Base-by-base conservation (phyloP, 2,329 filamentous ascomycete species). In the Colletotrichum destructivum region DNA sequence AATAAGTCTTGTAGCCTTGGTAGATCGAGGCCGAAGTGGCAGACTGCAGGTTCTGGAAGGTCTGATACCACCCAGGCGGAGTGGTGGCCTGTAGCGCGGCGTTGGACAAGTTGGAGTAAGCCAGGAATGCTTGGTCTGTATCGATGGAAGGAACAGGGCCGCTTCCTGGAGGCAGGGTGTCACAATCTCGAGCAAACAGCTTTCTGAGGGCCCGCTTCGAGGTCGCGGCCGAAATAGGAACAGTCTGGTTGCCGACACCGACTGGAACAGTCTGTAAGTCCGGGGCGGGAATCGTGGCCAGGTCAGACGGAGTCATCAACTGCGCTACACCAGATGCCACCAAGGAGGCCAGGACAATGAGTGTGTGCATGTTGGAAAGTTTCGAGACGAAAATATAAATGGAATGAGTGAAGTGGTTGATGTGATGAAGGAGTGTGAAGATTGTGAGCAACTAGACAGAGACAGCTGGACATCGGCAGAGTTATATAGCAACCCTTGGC, bases 1-100 rank as follows among this genome's bases (percentile, higher is more conserved):
- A 52, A 3, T 64, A 64, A 4, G 66, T 69, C 21, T 51, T 69
- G 61, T 69, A 69, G 18, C 60, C 61, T 21, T 51, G 44, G 15
- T 69, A 69, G 3, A 23, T 40, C 3, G 52, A 64, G 35, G 66
- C 61, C 7, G 61, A 64, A 40, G 61, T 69, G 18, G 66, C 61
- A 46, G 60, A 49, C 35, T 69, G 66, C 18, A 69, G 66, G n/a
- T 69, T 69, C 47, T 60, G 44, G 55, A 66, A 66, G 12, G 67
- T 69, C 40, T 47, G 62, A 38, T 60, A 69, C 54, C 62, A 69
- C 6, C 66, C 67, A 12, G 54, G 44, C 16, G 67, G 67, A 31
- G 62, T 66, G 13, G 16, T 3, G 38, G 62, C 67, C 3, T 35
- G 15, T 4, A 47, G 38, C 11, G 67, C 67, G 7, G 62, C 62